Conservation (phyloP, 768 basidiomycete species). For the Tylopilus subfusipes region DNA sequence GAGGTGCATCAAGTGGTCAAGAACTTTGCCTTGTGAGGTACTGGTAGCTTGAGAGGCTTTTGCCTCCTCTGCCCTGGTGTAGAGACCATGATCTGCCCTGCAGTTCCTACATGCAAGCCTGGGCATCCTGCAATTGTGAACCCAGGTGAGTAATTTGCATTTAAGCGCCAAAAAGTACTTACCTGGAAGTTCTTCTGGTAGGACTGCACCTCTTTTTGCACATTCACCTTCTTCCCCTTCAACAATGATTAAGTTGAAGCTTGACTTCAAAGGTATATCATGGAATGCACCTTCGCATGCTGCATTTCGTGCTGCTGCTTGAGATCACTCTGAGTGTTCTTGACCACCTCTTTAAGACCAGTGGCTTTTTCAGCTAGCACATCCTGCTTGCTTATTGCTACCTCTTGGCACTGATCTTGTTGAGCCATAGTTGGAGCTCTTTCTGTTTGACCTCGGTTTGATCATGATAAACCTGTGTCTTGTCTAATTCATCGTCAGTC, state of each 20-base stretch:
- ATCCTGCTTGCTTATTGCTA: constrained; percentile 83
- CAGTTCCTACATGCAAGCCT: constrained; percentile 41
- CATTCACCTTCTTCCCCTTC: constrained; percentile 15
- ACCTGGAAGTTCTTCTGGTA: constrained; percentile 55
- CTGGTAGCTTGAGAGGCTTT: constrained; percentile 82
- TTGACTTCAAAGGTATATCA: neutral
- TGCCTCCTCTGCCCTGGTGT: constrained; percentile 79
- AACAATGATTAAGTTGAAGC: neutral
- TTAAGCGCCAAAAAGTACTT: constrained; percentile 6
- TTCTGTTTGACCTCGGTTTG: constrained; percentile 91
- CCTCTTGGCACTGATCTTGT: constrained; percentile 81
- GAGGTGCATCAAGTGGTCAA: constrained; percentile 76
- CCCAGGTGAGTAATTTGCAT: neutral
- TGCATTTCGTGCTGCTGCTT: constrained; percentile 44
- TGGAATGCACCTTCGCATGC: constrained; percentile 53
- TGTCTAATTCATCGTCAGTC: too few species aligned
- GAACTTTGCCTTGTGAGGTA: constrained; percentile 78
- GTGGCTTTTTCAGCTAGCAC: constrained; percentile 76
- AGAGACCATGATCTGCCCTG: constrained; percentile 57
- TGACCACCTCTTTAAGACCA: constrained; percentile 43
- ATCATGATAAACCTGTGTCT: constrained; percentile 38
- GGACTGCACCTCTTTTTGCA: constrained; percentile 42
- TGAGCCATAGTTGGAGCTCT: constrained; percentile 92
- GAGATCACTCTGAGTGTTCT: constrained; percentile 47
- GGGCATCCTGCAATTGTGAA: constrained; percentile 31